Evolutionary conservation across 257 asterid species (phyloP).

Genomic region (Ajuga chamaepitys): DNA sequence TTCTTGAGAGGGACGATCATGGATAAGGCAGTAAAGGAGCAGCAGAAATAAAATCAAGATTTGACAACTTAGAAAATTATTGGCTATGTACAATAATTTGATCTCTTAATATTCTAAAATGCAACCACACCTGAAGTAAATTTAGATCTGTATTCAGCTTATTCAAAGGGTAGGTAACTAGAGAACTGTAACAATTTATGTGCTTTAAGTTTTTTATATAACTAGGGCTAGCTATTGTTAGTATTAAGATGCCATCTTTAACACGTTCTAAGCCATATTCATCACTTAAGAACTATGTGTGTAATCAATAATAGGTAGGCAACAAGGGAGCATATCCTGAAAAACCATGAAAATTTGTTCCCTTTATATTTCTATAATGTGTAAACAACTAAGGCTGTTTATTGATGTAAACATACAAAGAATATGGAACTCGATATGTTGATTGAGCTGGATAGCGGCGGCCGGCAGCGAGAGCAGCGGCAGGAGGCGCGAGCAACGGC

Average conservation of each 20-base stretch:
- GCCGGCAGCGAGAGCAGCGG: too few species aligned
- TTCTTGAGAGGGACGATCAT: not conserved
- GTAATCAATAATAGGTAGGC: not conserved
- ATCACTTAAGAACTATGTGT: not conserved
- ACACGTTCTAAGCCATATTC: not conserved
- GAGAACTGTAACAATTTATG: not conserved
- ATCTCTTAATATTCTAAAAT: too few species aligned
- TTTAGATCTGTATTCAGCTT: too few species aligned
- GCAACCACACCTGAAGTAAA: too few species aligned
- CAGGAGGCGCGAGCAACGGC: too few species aligned
- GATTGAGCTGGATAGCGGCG: too few species aligned
- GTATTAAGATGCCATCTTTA: not conserved
- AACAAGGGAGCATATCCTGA: not conserved
- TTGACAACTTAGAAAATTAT: not conserved
- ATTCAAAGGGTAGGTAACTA: too few species aligned
- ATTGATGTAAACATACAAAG: not conserved
- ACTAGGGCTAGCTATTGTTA: not conserved
- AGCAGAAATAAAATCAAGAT: not conserved
- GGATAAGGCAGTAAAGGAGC: not conserved
- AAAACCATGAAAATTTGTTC: not conserved
- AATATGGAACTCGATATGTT: too few species aligned
- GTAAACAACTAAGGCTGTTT: not conserved
- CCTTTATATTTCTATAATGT: not conserved
- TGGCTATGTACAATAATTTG: too few species aligned
- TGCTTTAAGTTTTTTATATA: not conserved